Conservation (phyloP, 495 filamentous ascomycete genomes). For the Trichoderma asperelloides region DNA sequence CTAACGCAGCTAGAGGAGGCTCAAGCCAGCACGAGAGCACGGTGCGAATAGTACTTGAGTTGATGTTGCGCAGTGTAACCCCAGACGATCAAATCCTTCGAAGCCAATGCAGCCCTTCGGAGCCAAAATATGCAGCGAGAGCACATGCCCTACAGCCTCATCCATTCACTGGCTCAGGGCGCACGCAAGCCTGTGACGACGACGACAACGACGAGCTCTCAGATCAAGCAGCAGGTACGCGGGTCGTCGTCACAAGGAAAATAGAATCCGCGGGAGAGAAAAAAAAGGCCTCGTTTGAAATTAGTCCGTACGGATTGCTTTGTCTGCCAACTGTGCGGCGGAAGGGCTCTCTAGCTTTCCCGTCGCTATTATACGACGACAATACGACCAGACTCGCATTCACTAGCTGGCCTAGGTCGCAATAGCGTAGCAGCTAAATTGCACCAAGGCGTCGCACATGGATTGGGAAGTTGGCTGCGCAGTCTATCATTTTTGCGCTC, state of each 20-base stretch:
- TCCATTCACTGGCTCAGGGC: not conserved
- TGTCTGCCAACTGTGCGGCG: not conserved
- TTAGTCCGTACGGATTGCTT: not conserved
- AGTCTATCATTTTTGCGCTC: not conserved
- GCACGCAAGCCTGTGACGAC: slow-evolving; percentile 3
- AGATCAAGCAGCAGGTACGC: not conserved
- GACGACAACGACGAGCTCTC: not conserved
- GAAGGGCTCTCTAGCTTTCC: not conserved
- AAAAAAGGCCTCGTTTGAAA: not conserved
- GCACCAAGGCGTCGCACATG: not conserved
- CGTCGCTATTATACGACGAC: not conserved
- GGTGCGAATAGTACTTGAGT: not conserved
- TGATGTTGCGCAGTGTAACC: not conserved
- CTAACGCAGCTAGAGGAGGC: not conserved
- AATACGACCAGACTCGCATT: not conserved
- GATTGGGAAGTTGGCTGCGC: not conserved
- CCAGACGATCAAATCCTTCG: not conserved
- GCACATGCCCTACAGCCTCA: not conserved
- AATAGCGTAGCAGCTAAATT: not conserved
- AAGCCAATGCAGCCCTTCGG: slow-evolving; percentile 6
- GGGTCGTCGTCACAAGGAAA: not conserved
- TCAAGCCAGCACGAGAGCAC: not conserved
- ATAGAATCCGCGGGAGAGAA: not conserved
- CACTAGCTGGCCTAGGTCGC: not conserved
- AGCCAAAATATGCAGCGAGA: not conserved